Evolutionary conservation across 441 rosid species (phyloP), one percentile per base, ranked within the genome.

Genomic region (Rhodomyrtus psidioides): DNA sequence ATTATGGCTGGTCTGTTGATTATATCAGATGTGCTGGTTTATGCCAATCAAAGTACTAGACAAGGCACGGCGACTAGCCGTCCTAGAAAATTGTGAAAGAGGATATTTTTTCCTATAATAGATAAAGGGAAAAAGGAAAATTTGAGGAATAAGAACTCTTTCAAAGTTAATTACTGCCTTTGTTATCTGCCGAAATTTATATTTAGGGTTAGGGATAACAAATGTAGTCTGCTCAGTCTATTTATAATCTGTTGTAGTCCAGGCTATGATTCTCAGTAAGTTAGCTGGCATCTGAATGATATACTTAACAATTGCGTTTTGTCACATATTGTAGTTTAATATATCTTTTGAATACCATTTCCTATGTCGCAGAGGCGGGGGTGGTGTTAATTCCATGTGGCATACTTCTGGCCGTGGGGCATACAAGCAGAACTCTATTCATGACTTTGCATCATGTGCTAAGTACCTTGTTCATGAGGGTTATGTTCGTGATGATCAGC

Each of bases 401-500:
- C 99, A 96, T 91, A 92, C 92, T 93, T 92, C 92, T 4, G 99
- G 98, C 51, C 91, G 90, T 53, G 91, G 96, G 75, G 83, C 92
- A 60, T 82, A 88, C 88, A 96, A 97, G 89, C 88, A 57, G 51
- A 96, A 94, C 87, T 97, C 99, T 27, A 88, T 97, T 81, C 84
- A 91, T 87, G 99, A 97, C 87, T 95, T 94, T 74, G 83, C 92
- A 84, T 90, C 93, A 62, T 93, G 98, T 82, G 94, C 93, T 12
- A 89, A 90, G 12, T 94, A 91, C 86, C 89, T 97, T 55, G 88
- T 97, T 81, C 87, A 91, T n/a, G 91, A 95, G 89, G 97, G 97
- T 55, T 95, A 92, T 88, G 94, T 96, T 85, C 91, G 91, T 83
- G 90, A 90, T 88, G 91, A 93, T 84, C 90, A 82, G 83, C 95